Conservation (phyloP, 2,329 filamentous ascomycete species). For the Aspergillus sp. region DNA sequence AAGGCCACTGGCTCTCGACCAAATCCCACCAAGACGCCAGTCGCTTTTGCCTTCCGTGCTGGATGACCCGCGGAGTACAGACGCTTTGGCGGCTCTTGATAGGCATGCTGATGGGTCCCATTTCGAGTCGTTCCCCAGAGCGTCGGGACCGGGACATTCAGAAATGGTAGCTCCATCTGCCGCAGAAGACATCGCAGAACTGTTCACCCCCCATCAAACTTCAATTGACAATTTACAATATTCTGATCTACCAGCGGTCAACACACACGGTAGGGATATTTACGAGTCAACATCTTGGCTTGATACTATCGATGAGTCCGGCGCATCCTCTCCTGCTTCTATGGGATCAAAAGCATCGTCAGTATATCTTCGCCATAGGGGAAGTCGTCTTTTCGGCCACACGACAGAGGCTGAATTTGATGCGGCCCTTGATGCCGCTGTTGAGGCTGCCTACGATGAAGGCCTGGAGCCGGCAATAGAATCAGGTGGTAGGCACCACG, state of each 20-base stretch:
- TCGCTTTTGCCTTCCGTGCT: conserved; percentile 38
- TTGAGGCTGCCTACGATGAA: conserved; percentile 94
- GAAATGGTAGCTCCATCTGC: background rate
- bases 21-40: conserved; percentile 38
- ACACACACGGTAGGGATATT: conserved; percentile 47
- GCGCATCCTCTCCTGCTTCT: conserved; percentile 74
- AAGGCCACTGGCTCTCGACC: conserved; percentile 25
- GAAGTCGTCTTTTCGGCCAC: conserved; percentile 66
- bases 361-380: conserved; percentile 65
- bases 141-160: conserved; percentile 7
- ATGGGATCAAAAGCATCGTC: conserved; percentile 78
- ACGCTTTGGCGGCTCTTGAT: conserved; percentile 4
- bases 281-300: conserved; percentile 89
- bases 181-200: background rate
- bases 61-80: conserved; percentile 23
- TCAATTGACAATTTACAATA: conserved; percentile 5
- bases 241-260: conserved; percentile 19
- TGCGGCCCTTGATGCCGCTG: conserved; percentile 88
- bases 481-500: conserved; percentile 28
- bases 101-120: conserved; percentile 46
- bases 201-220: background rate
- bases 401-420: conserved; percentile 88
- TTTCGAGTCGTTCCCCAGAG: conserved; percentile 13
- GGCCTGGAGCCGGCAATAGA: conserved; percentile 69
- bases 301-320: conserved; percentile 91